Evolutionary conservation across 2,329 filamentous ascomycete species (phyloP).

Genomic region (Alternaria sp.): DNA sequence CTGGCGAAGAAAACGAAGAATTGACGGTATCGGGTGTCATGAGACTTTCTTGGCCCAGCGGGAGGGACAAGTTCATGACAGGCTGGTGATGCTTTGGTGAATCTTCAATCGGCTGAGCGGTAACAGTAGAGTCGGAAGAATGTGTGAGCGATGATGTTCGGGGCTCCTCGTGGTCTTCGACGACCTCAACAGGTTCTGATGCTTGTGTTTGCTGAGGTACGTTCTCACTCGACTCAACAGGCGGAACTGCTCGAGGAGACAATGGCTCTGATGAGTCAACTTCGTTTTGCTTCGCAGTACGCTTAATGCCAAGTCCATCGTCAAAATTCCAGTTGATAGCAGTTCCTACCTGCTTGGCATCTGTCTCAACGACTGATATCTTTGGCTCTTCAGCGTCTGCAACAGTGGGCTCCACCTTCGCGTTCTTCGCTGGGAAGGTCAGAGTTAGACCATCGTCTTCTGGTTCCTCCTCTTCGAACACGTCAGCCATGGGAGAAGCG

Average conservation of each 20-base stretch:
- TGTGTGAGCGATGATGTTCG: slow-evolving; percentile 59
- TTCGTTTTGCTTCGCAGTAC: slow-evolving; percentile 23
- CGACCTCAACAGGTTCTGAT: slow-evolving; percentile 54
- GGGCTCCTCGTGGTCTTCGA: slow-evolving; percentile 59
- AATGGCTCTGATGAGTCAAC: slow-evolving; percentile 31
- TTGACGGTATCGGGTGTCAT: slow-evolving; percentile 72
- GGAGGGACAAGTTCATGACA: slow-evolving; percentile 50
- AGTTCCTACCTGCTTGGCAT: slow-evolving; percentile 50
- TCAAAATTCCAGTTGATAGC: slow-evolving; percentile 57
- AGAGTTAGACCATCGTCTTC: slow-evolving; percentile 61
- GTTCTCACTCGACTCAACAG: slow-evolving; percentile 17
- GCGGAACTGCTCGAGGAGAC: slow-evolving; percentile 38
- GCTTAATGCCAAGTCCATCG: slow-evolving; percentile 50
- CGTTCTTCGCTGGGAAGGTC: slow-evolving; percentile 20
- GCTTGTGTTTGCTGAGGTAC: slow-evolving; percentile 27
- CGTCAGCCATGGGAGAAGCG: slow-evolving; percentile 80
- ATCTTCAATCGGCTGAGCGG: slow-evolving; percentile 43
- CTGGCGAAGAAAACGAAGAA: slow-evolving; percentile 69
- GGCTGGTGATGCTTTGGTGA: slow-evolving; percentile 50
- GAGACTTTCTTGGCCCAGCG: slow-evolving; percentile 57
- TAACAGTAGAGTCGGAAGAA: slow-evolving; percentile 60
- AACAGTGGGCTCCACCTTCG: slow-evolving; percentile 24
- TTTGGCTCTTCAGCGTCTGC: slow-evolving; percentile 52
- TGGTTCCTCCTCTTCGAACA: slow-evolving; percentile 82
- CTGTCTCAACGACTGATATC: slow-evolving; percentile 59